Evolutionary conservation across 1,284 basidiomycete species (phyloP), one percentile per base, ranked within the genome.

Genomic region (Ustilago loliicola): DNA sequence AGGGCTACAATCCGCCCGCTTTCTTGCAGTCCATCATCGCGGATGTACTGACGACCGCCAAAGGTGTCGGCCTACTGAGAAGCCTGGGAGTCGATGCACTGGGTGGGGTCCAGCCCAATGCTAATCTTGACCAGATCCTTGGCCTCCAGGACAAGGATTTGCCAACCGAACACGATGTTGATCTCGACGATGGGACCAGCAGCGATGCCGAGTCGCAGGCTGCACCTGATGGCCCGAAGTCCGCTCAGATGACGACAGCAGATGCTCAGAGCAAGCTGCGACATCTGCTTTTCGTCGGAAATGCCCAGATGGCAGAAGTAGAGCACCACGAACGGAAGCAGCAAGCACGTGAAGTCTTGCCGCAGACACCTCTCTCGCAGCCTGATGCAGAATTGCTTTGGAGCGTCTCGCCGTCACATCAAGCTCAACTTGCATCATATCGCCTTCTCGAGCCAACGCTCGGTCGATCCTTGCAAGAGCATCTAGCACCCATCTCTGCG

Each of bases 81-180:
- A 72, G 75, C 27, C 53, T 80, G 23, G 78, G 78, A 5, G 51
- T 77, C n/a, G 77, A 77, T 21, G 70, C 74, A 3, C 55, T 77
- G 2, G 74, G 74, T 30, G 74, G 60, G 15, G 68, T 77, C 8
- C 68, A 57, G 52, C 74, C 69, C 0, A 52, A 61, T 30, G n/a
- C 42, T 5, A 54, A 72, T 23, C 61, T 77, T 0, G 65, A 58
- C 21, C 51, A 53, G 9, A 40, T 77, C 29, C 62, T 77, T 27
- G 64, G 68, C 25, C n/a, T 67, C 27, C 23, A 56, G 1, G 6
- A 8, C 17, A 17, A 19, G 23, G n/a, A 7, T 7, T 21, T 23
- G 9, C 25, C 63, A 8, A 30, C 19, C 29, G 9, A 3, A 6
- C 10, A 19, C 23, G n/a, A 40, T 19, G 34, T 48, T 9, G 21